phyloP scores from a whole-genome alignment of 768 basidiomycete genomes.

The Phanerochaete carnosa region DNA sequence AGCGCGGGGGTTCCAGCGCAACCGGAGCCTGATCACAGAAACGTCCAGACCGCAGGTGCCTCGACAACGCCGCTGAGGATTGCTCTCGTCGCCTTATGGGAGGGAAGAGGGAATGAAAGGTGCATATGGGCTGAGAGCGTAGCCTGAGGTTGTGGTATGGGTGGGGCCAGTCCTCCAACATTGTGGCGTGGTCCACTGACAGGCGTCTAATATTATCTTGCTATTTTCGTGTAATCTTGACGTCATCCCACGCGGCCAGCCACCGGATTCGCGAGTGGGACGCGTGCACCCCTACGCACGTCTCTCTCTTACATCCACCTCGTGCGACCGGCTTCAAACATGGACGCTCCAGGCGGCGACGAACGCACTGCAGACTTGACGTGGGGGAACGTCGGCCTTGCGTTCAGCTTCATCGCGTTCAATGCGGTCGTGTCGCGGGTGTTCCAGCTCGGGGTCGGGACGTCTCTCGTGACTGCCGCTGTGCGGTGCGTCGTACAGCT shows the following conservation, averaged over 20 bases:
- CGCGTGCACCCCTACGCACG: neutral
- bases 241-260: neutral
- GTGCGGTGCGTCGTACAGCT: constrained; percentile 78
- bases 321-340: neutral
- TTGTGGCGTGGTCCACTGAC: no score
- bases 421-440: constrained; percentile 62
- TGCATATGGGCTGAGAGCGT: no score
- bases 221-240: neutral
- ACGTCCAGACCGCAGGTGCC: no score
- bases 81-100: no score
- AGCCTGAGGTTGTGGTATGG: no score
- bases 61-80: no score
- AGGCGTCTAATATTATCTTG: no score
- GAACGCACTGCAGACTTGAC: constrained; percentile 34
- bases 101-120: no score
- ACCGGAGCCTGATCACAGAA: no score
- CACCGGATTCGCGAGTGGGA: neutral
- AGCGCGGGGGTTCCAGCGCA: no score
- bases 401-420: constrained; percentile 71
- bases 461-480: constrained; percentile 65
- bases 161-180: no score
- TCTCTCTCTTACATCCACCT: neutral
- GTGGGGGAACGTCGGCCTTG: constrained; percentile 77
- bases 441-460: constrained; percentile 67
- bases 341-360: constrained; percentile 18